Evolutionary conservation across 495 filamentous ascomycete species (phyloP).

Genomic region (Hyaloscypha finlandica): DNA sequence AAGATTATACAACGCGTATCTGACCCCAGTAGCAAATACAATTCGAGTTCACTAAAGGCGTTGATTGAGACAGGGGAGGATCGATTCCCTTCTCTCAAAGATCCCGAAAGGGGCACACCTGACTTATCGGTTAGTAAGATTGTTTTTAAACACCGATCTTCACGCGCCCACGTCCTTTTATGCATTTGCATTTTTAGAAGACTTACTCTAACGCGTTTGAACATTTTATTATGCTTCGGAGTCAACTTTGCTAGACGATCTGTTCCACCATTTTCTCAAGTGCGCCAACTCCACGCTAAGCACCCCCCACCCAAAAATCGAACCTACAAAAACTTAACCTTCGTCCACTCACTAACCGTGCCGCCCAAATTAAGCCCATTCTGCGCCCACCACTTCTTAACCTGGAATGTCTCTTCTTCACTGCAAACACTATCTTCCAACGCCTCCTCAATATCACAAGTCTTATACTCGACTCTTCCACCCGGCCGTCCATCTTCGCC

Average conservation of each 20-base stretch:
- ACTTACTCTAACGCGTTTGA: not conserved
- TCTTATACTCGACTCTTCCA: conserved; percentile 80
- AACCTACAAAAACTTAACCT: conserved; percentile 61
- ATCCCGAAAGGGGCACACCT: too few relatives aligned
- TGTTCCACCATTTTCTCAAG: too few relatives aligned
- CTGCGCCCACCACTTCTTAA: conserved; percentile 84
- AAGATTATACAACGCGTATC: too few relatives aligned
- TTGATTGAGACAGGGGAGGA: too few relatives aligned
- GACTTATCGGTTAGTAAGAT: too few relatives aligned
- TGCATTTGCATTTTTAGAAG: not conserved
- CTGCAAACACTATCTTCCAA: conserved; percentile 80
- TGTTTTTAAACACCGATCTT: too few relatives aligned
- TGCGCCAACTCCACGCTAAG: not conserved
- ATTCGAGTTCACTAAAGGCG: too few relatives aligned
- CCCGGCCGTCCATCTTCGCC: conserved; percentile 41
- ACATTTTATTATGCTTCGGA: too few relatives aligned
- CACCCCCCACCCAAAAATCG: not conserved
- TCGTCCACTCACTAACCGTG: conserved; percentile 93
- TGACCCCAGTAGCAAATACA: too few relatives aligned
- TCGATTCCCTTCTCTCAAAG: too few relatives aligned
- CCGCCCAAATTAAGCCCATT: conserved; percentile 87
- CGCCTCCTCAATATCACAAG: conserved; percentile 93
- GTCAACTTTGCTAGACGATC: too few relatives aligned
- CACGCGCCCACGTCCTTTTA: too few relatives aligned
- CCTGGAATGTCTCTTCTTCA: conserved; percentile 64